phyloP scores from a whole-genome alignment of 352 stramenopile genomes.

The Globisporangium paroecandrum region DNA sequence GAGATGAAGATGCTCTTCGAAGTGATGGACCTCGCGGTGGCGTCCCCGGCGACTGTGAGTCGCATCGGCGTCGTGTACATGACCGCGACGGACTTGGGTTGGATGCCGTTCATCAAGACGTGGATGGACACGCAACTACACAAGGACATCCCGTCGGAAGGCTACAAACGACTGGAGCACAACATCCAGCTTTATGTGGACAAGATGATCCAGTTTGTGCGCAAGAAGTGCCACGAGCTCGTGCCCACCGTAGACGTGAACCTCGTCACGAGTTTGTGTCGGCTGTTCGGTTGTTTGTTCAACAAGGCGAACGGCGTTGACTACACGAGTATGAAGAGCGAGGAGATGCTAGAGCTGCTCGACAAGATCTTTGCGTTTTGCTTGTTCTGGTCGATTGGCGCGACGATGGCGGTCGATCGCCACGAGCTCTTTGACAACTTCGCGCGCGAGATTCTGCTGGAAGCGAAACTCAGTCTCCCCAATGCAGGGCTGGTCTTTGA shows the following conservation, averaged over 20 bases:
- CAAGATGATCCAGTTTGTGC: constrained; percentile 73
- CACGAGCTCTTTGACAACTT: constrained; percentile 83
- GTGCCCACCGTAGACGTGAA: constrained; percentile 90
- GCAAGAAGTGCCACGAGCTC: constrained; percentile 73
- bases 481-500: constrained; percentile 75
- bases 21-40: constrained; percentile 90
- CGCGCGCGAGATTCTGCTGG: constrained; percentile 49
- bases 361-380: constrained; percentile 88
- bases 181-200: constrained; percentile 64
- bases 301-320: constrained; percentile 33
- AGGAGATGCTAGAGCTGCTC: constrained; percentile 48
- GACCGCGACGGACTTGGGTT: constrained; percentile 84
- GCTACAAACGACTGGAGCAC: constrained; percentile 34
- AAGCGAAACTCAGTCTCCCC: constrained; percentile 54
- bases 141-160: constrained; percentile 33
- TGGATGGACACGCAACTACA: constrained; percentile 79
- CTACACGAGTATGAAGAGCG: constrained; percentile 28
- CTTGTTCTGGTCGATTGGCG: constrained; percentile 89
- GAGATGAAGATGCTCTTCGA: constrained; percentile 96
- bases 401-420: constrained; percentile 74
- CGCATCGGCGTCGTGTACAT: constrained; percentile 79
- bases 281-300: constrained; percentile 83
- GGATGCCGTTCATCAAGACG: constrained; percentile 87
- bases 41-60: constrained; percentile 88
- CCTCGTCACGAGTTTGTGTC: constrained; percentile 82